Base-by-base conservation (phyloP, 2,329 filamentous ascomycete genomes). In the Aspergillus fructus region DNA sequence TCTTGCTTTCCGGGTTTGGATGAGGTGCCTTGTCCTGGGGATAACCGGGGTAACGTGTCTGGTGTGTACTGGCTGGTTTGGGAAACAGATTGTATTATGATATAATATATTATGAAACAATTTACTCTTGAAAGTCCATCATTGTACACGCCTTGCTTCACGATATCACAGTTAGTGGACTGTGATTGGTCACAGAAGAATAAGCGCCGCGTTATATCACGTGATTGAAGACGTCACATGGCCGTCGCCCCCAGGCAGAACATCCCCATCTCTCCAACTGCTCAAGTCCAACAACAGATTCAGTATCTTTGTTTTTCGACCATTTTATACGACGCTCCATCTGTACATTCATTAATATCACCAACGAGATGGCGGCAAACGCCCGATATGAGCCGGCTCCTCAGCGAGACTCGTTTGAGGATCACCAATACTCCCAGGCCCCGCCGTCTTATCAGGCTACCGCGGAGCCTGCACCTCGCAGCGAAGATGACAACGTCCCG, bases 401-500 rank as follows among this genome's bases (percentile, higher is more conserved):
- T 21, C 89, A 91, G 79, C 89, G 90, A 73, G 93, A 97, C 78
- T 93, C 92, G 46, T 84, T 96, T 66, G 89, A 90, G 64, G 88
- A 90, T 66, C 76, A 80, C 63, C 73, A 73, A 65, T 93, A 89
- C 79, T 83, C 87, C 56, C 87, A 91, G 70, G 83, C 92, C 70
- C 93, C 93, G 64, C 93, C 93, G 19, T 90, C 90, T 59, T 97
- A 97, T 79, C 83, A 85, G 72, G 79, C 77, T 59, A 81, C 83
- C 61, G 82, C 88, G 83, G 63, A 66, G 45, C 86, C 48, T n/a
- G 9, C 9, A 15, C 48, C 91, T 51, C 86, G 93, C 67, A 84
- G 82, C 72, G 93, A 93, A 75, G 86, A 93, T 71, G 93, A 97
- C 77, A 96, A 97, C 70, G 74, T 97, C 45, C 93, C 93, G 1